Base-by-base conservation (phyloP, 768 basidiomycete genomes). In the Lentinula edodes region DNA sequence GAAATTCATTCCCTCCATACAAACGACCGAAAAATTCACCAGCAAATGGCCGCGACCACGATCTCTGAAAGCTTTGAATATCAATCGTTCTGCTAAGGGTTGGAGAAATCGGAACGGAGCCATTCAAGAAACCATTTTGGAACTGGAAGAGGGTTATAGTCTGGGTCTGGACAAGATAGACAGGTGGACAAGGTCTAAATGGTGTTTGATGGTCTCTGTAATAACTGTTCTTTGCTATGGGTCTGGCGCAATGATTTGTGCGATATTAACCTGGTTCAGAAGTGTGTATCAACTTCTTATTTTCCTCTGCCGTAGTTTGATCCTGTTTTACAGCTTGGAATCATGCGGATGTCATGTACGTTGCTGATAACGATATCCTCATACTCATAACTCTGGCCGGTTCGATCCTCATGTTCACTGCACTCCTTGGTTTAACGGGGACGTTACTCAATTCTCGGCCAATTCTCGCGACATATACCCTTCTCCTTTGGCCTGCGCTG, bases 401-500 rank as follows among this genome's bases (percentile, higher is more conserved):
- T n/a, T 74, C 80, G 16, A 74, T 86, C 63, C 73, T 85, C 56
- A 67, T 89, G 61, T 76, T 88, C 64, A 81, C 84, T 13, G 76
- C 85, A 28, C 72, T 89, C 55, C 70, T 87, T 35, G 90, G 88
- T 6, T 69, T 86, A 53, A 78, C 79, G 18, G 87, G 87, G 18
- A 75, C 81, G 0, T 70, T 90, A 62, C 79, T 90, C 63, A 84
- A 88, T 69, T 88, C 87, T 16, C 83, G 87, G 5, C 84, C 85
- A 0, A 78, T 88, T 61, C 79, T 90, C 61, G 85, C 87, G 0
- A 73, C 85, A 58, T 90, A 90, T 75, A 75, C 82, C 23, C 71
- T 90, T 52, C 78, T 90, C 13, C 79, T 91, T 53, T 89, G 86
- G 84, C 86, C 88, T 2, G 78, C 78, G 0, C 73, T 89, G 61